A percentile compares a stretch with the other conserved stretches of the same genome.
These are phyloP conservation scores for Saturnispora diversa DNA, from an alignment of 805 yeast genomes.

Conservation along the genomic window DNA sequence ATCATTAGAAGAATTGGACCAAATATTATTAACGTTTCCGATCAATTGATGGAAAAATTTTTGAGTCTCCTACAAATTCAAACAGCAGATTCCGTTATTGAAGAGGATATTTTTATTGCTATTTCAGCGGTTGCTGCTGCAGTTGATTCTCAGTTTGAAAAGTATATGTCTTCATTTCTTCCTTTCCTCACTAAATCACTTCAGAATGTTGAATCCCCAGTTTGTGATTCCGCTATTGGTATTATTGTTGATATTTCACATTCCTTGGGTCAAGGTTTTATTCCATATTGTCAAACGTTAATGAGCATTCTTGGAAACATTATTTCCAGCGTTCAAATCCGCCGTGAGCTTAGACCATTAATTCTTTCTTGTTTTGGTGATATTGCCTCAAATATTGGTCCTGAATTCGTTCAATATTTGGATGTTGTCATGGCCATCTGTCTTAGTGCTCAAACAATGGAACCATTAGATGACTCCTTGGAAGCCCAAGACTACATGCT, in stretches of 20 bases:
- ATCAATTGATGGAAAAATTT: constrained; percentile 76
- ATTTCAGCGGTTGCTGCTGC: constrained; percentile 85
- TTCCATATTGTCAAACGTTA: constrained; percentile 68
- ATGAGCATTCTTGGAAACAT: constrained; percentile 77
- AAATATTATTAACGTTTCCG: constrained; percentile 62
- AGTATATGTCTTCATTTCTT: constrained; percentile 72
- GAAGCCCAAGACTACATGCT: constrained; percentile 74
- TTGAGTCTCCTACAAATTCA: constrained; percentile 56
- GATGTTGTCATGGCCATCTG: constrained; percentile 75
- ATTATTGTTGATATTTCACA: constrained; percentile 90
- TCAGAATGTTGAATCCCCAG: constrained; percentile 72
- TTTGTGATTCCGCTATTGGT: constrained; percentile 87
- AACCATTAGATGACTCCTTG: constrained; percentile 53
- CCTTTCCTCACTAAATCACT: constrained; percentile 78
- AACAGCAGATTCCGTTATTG: constrained; percentile 59
- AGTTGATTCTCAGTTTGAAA: constrained; percentile 58
- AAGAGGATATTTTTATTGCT: constrained; percentile 91
- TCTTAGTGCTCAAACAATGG: constrained; percentile 51
- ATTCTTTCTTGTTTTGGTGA: constrained; percentile 94
- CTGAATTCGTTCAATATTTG: constrained; percentile 66
- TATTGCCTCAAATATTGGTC: constrained; percentile 81
- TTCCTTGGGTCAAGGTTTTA: constrained; percentile 67
- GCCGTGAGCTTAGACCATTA: constrained; percentile 77
- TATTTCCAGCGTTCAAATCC: constrained; percentile 57
- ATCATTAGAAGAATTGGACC: constrained; percentile 73